phyloP scores from a whole-genome alignment of 169 alveolate genomes.

The Perkinsus chesapeaki region DNA sequence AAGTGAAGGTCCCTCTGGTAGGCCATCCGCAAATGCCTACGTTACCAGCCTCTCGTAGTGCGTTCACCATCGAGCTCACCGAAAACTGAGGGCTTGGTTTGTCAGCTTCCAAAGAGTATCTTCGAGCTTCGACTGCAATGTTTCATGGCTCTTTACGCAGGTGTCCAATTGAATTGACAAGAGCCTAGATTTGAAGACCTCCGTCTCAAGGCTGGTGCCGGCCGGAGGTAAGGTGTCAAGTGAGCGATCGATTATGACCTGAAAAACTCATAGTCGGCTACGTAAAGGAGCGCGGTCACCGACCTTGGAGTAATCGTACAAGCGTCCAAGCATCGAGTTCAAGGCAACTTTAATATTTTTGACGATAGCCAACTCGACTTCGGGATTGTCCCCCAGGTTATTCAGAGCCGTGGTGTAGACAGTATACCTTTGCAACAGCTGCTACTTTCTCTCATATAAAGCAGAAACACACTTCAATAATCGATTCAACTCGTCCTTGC shows the following conservation, averaged over 20 bases:
- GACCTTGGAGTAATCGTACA: background rate
- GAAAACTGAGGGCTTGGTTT: background rate
- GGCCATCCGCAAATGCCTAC: background rate
- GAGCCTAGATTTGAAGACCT: background rate
- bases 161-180: background rate
- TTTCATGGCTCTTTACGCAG: background rate
- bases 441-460: background rate
- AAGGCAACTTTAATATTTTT: background rate
- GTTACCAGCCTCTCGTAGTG: background rate
- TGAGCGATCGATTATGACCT: background rate
- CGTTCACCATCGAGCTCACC: background rate
- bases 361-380: background rate
- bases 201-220: background rate
- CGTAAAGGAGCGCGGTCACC: background rate
- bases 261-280: background rate
- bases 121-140: background rate
- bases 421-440: background rate
- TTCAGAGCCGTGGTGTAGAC: background rate
- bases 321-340: background rate
- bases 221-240: background rate
- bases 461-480: background rate
- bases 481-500: background rate
- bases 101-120: background rate
- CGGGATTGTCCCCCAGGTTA: background rate
- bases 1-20: background rate